Base-by-base conservation (phyloP, 2,329 filamentous ascomycete species). In the Cytospora schulzeri region DNA sequence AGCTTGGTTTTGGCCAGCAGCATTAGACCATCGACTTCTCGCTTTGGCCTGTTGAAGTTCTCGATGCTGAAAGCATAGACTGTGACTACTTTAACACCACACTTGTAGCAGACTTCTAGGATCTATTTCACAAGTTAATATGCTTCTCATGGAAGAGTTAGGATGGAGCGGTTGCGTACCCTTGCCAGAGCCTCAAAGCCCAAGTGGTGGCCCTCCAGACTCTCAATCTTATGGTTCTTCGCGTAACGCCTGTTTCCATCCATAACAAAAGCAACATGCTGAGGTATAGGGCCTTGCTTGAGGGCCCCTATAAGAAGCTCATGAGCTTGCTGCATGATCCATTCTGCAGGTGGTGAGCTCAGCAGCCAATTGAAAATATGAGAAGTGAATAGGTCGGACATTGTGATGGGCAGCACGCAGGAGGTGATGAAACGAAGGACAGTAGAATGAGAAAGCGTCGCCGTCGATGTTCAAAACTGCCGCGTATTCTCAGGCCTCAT, bases 241-340 rank as follows among this genome's bases (percentile, higher is more conserved):
- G 95, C 95, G 80, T 96, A 99, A 54, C 95, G 90, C 72, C 95
- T 83, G 78, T 99, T 99, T 63, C 95, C 95, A 76, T 99, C 95
- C 95, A 99, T 99, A 71, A 97, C 94, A 74, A 99, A 99, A n/a
- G 95, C 95, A 66, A 99, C 87, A 86, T 99, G 95, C 73, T 92
- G 89, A 12, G 95, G 95, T 62, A 99, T 90, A 2, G 93, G 92
- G 0, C 95, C 95, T 77, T 97, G 94, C 73, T 89, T 89, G 61
- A 98, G 80, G 57, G 93, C 91, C 62, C 92, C 92, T 70, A 99
- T 95, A 68, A 98, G 83, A 58, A 97, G 81, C 75, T 96, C 91
- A 68, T 92, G 88, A 24, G 96, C 78, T 71, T 89, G 87, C 66
- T 86, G 87, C 66, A 96, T 82, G n/a, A 85, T 87, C 89, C 92